Conservation (phyloP, 805 yeast genomes). For the Pichia scutulata region DNA sequence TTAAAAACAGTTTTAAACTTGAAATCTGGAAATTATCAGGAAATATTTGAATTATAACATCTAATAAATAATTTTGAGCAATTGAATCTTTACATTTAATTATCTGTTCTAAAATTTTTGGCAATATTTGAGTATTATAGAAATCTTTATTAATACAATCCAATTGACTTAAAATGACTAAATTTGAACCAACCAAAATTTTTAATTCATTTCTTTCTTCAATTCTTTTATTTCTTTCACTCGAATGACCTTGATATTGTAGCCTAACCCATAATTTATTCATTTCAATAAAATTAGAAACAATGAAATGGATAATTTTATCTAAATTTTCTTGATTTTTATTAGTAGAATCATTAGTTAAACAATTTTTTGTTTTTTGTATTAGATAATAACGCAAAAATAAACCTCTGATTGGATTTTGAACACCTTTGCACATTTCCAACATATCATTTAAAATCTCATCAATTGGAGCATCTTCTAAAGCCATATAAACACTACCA, state of each 20-base stretch:
- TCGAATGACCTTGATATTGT: constrained; percentile 91
- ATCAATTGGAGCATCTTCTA: constrained; percentile 67
- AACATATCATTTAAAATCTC: constrained; percentile 94
- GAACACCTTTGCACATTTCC: constrained; percentile 96
- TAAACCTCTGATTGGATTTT: constrained; percentile 87
- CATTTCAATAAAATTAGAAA: constrained; percentile 92
- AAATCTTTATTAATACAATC: constrained; percentile 58
- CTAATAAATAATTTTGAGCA: constrained; percentile 88
- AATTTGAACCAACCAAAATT: constrained; percentile 86
- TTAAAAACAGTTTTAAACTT: constrained; percentile 61
- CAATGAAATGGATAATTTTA: constrained; percentile 70
- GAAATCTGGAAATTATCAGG: constrained; percentile 85
- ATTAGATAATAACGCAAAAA: constrained; percentile 83
- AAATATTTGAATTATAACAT: constrained; percentile 88
- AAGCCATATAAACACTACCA: constrained; percentile 80
- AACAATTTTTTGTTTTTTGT: constrained; percentile 67
- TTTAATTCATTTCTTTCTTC: constrained; percentile 83
- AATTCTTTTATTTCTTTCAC: constrained; percentile 66
- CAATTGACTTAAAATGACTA: constrained; percentile 81
- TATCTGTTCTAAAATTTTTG: constrained; percentile 79
- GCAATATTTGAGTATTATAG: constrained; percentile 51
- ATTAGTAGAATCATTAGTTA: constrained; percentile 31
- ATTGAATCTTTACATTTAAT: constrained; percentile 86
- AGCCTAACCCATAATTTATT: constrained; percentile 95
- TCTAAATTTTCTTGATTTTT: constrained; percentile 33